Evolutionary conservation across 257 asterid species (phyloP).

Genomic region (Fraxinus quadrangulata): DNA sequence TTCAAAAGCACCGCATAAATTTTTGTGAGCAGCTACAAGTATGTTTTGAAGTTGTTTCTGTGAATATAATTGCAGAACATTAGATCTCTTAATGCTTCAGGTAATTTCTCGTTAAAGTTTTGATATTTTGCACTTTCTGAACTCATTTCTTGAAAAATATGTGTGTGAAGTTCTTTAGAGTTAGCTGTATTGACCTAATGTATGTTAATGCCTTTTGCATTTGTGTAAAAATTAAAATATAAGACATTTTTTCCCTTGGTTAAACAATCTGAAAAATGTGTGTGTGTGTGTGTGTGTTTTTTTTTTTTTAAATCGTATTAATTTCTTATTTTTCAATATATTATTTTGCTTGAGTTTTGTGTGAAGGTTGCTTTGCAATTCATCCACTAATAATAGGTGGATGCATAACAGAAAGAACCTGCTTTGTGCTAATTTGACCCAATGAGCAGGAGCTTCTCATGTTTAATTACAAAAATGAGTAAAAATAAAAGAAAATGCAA

Average conservation of each 20-base stretch:
- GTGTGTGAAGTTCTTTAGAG: background rate
- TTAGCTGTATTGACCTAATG: background rate
- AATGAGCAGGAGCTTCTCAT: background rate
- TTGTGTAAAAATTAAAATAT: background rate
- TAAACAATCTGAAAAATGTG: background rate
- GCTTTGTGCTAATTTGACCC: background rate
- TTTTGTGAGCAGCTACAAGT: background rate
- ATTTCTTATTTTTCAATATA: background rate
- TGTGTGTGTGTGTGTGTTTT: background rate
- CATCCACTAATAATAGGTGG: background rate
- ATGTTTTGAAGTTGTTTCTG: conserved; percentile 17
- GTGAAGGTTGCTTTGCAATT: background rate
- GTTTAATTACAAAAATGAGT: background rate
- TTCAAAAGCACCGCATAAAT: background rate
- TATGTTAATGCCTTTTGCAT: conserved; percentile 5
- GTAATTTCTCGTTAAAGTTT: conserved; percentile 25
- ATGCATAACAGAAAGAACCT: background rate
- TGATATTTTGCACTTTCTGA: background rate
- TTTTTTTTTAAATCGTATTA: background rate
- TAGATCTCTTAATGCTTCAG: conserved; percentile 54
- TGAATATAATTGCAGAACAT: conserved; percentile 1
- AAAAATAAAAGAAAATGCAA: background rate
- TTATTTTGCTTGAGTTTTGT: background rate
- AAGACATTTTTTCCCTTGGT: background rate
- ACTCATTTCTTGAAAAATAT: conserved; percentile 2